Base-by-base conservation (phyloP, 2,329 filamentous ascomycete species). In the Phoma sp. region DNA sequence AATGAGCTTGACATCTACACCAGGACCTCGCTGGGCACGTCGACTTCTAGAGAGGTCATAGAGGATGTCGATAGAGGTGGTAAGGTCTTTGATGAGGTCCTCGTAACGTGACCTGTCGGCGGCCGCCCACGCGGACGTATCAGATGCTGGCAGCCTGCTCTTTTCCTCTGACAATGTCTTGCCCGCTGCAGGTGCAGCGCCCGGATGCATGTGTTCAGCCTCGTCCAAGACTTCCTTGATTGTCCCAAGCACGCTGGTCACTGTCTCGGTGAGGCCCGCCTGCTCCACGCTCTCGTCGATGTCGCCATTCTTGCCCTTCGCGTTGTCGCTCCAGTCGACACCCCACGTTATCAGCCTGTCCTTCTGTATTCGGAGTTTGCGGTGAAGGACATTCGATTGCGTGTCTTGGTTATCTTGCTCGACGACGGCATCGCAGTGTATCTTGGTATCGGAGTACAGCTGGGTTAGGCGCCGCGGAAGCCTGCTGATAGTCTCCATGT, bases 391-490 rank as follows among this genome's bases (percentile, higher is more conserved):
- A 66, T 87, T 86, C 69, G 90, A 84, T 39, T 71, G 73, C n/a
- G 69, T 87, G 81, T 68, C 88, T 79, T 65, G 83, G 77, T 76
- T 66, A 69, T 85, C 65, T 70, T 85, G 74, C 81, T 87, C 60
- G 81, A 82, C 47, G 69, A 90, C 86, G 61, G 90, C 90, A 72
- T 90, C 87, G 70, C 85, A 89, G 21, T 87, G 90, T 64, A 86
- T 89, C 71, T 93, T 93, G 53, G 89, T 91, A 77, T 93, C 90
- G 21, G 89, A 89, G 73, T 93, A 93, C 52, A 93, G 84, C 66
- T 89, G 69, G 7, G 72, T 73, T 25, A 74, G 55, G 48, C 85
- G 82, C 37, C 71, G 71, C 15, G 69, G 69, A 12, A 74, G 65
- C 56, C 68, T 65, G 60, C 67, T 70, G 50, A 75, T 67, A 21